These are phyloP conservation scores for Atkinsonella texensis DNA, from an alignment of 2,329 filamentous ascomycete genomes.

Conservation along the genomic window DNA sequence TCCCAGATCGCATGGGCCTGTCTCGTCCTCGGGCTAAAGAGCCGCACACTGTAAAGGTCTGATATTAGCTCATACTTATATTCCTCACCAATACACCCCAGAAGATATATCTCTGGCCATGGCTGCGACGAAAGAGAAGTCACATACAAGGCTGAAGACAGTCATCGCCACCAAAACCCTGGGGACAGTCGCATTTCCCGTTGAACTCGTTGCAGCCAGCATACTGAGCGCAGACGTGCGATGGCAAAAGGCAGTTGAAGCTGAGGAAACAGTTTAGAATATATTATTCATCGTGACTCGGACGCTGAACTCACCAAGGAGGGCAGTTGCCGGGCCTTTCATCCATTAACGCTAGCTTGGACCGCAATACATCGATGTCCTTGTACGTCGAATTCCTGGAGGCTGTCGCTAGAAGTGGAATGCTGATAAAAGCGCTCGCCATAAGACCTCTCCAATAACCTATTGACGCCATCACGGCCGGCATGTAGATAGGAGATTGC, in stretches of 20 bases:
- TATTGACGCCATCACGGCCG: constrained; percentile 27
- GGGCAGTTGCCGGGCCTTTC: constrained; percentile 67
- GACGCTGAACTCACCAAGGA: constrained; percentile 45
- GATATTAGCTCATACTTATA: background rate
- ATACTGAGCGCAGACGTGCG: constrained; percentile 84
- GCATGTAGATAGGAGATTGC: constrained; percentile 9
- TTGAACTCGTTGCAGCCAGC: constrained; percentile 79
- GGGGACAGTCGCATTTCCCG: constrained; percentile 84
- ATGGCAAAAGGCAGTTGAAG: constrained; percentile 95
- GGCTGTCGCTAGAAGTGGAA: constrained; percentile 28
- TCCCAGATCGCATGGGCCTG: constrained; percentile 58
- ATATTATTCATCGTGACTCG: background rate
- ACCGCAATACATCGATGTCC: constrained; percentile 46
- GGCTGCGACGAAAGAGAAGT: background rate
- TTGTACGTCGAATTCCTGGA: constrained; percentile 45
- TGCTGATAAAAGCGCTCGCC: constrained; percentile 25
- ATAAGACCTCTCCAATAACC: constrained; percentile 24
- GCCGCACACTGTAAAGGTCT: constrained; percentile 53
- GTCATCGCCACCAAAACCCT: constrained; percentile 89
- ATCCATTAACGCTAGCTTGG: constrained; percentile 58
- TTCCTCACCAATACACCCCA: too few species aligned
- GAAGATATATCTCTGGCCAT: too few species aligned
- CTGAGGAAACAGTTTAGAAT: constrained; percentile 34
- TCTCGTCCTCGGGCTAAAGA: constrained; percentile 73
- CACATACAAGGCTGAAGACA: constrained; percentile 66